Evolutionary conservation across 352 stramenopile species (phyloP), one percentile per base, ranked within the genome.

Genomic region (Aphanomyces stellatus): DNA sequence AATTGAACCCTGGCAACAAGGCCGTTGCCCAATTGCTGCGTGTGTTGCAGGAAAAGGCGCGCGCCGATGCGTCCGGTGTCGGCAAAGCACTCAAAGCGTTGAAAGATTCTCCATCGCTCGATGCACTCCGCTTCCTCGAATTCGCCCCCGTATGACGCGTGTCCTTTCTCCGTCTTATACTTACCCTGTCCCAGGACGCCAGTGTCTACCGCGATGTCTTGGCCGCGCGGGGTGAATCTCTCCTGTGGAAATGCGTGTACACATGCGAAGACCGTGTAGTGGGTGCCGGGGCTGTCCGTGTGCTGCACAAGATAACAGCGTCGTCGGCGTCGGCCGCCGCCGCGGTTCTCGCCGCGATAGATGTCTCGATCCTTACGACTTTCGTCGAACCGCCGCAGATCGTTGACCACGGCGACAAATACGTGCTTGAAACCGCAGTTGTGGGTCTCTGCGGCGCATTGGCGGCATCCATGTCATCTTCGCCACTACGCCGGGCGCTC

Each of bases 391-490:
- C 41, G 57, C 48, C 43, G 4, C 15, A 59, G 13, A 34, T 22
- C 15, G 24, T 25, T 2, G 43, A 41, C n/a, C 8, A 62, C 3
- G 68, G 60, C 2, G 22, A 51, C 1, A 31, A 74, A 30, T 77
- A 88, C 70, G 69, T 73, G 8, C 27, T 87, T 3, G 43, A 61
- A 3, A 74, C 76, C 11, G 74, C 72, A 8, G 72, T 78, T 15
- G 85, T 90, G 51, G 78, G 89, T 49, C 85, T 87, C 41, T 69
- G 90, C n/a, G 74, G 76, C 7, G 84, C 84, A 8, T 90, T 92
- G 41, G 37, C 90, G 62, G 88, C 91, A 67, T 89, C 88, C 72
- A 85, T 48, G 71, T 82, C 31, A 73, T 79, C 68, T 53, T 65
- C 7, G 28, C 15, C 17, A 31, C 22, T 10, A 73, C 74, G 55